phyloP scores from a whole-genome alignment of 2,329 filamentous ascomycete species.

The Fusarium pseudonygamai region DNA sequence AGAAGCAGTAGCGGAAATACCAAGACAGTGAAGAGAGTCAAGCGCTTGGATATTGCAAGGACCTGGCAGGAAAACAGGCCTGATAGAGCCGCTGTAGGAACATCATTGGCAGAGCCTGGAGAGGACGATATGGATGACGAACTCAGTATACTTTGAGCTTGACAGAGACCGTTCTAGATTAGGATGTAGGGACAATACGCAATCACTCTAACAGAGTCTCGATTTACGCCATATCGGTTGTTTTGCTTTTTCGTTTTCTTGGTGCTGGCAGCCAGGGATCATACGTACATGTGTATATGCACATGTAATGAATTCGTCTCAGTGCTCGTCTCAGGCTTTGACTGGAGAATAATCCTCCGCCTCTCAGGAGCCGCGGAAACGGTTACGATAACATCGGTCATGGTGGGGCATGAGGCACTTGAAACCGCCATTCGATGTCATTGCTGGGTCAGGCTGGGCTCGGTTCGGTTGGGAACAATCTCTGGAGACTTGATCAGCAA shows the following conservation, averaged over 20 bases:
- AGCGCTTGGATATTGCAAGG: slow-evolving; percentile 25
- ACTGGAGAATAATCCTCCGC: slow-evolving; percentile 25
- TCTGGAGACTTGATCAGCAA: slow-evolving; percentile 15
- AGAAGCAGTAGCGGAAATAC: background rate
- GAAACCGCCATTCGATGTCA: slow-evolving; percentile 39
- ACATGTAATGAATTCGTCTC: slow-evolving; percentile 23
- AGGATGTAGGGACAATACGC: background rate
- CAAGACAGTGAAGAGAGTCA: slow-evolving; percentile 20
- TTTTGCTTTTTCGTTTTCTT: background rate
- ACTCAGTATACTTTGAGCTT: slow-evolving; percentile 26
- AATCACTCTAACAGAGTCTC: background rate
- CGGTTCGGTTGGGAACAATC: slow-evolving; percentile 1
- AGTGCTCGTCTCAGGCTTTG: slow-evolving; percentile 26
- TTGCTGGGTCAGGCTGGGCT: slow-evolving; percentile 1
- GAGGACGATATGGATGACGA: slow-evolving; percentile 27
- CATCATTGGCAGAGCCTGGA: slow-evolving; percentile 9
- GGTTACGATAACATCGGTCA: slow-evolving; percentile 31
- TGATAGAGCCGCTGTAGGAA: slow-evolving; percentile 15
- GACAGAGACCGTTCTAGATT: background rate
- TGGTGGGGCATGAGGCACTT: slow-evolving; percentile 36
- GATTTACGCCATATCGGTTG: background rate
- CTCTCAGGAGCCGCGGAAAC: slow-evolving; percentile 13
- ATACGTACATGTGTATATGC: background rate
- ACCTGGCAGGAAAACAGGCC: slow-evolving; percentile 15
- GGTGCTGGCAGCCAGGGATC: slow-evolving; percentile 7